Base-by-base conservation (phyloP, 2,329 filamentous ascomycete genomes). In the Scortechinia acanthostroma region DNA sequence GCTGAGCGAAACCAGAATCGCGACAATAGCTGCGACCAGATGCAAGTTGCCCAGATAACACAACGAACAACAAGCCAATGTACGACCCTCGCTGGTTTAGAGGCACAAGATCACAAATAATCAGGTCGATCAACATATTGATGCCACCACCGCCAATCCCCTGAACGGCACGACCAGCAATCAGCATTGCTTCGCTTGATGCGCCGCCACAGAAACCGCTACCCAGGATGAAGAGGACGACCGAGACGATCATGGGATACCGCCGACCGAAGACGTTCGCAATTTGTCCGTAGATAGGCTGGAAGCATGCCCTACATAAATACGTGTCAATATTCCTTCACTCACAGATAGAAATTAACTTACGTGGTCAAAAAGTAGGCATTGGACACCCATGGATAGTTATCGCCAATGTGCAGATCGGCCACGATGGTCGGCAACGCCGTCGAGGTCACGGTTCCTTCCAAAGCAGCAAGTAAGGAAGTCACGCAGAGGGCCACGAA, bases 251-350 rank as follows among this genome's bases (percentile, higher is more conserved):
- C 15, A 61, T 58, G 20, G 65, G 55, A 43, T 58, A 65, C 19
- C 69, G 63, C 2, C 76, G 63, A 2, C 77, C 75, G 48, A 71
- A 78, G n/a, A 78, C 62, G 44, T 77, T 65, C 14, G 68, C 63
- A 1, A 74, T 49, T 49, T 77, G 71, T 1, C 71, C 72, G 37
- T 69, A 70, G 0, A 76, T 49, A 0, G 75, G 75, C 43, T 73
- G 72, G 2, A 74, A n/a, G n/a, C n/a, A n/a, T n/a, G n/a, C n/a
- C n/a, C n/a, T n/a, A n/a, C n/a, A n/a, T n/a, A n/a, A 57, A 1
- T n/a, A n/a, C n/a, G n/a, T n/a, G n/a, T n/a, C n/a, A n/a, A n/a
- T n/a, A n/a, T n/a, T n/a, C n/a, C n/a, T n/a, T n/a, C n/a, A n/a
- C n/a, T n/a, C n/a, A n/a, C n/a, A n/a, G n/a, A n/a, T n/a, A n/a